These are phyloP conservation scores for Fusarium torulosum DNA, from an alignment of 2,329 filamentous ascomycete genomes.

Conservation along the genomic window DNA sequence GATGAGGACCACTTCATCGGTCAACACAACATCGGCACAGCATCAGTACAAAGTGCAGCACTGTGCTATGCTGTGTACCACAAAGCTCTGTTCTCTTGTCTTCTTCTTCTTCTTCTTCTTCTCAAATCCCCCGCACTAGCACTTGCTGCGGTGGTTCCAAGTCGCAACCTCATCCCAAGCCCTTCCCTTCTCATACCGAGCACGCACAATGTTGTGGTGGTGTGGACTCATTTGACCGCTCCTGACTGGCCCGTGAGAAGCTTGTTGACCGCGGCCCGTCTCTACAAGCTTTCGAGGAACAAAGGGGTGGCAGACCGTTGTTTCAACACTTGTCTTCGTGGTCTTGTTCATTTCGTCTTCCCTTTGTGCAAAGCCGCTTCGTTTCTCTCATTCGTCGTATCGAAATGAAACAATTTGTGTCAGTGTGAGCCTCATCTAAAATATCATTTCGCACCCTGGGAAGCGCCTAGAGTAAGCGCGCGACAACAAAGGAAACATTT, in stretches of 20 bases:
- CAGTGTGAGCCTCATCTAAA: constrained; percentile 18
- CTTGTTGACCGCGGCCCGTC: constrained; percentile 30
- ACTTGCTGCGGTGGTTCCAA: constrained; percentile 26
- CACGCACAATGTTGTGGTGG: constrained; percentile 16
- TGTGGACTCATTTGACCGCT: constrained; percentile 35
- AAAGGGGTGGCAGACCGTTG: constrained; percentile 38
- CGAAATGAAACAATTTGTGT: constrained; percentile 31
- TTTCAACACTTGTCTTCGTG: constrained; percentile 41
- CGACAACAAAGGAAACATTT: constrained; percentile 20
- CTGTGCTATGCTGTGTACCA: constrained; percentile 32
- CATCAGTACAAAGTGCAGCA: constrained; percentile 18
- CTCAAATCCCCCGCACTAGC: constrained; percentile 2
- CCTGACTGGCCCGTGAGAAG: constrained; percentile 37
- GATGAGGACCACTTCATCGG: constrained; percentile 30
- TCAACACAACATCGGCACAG: constrained; percentile 17
- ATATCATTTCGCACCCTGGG: background rate
- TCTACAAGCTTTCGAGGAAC: constrained; percentile 32
- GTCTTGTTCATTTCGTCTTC: constrained; percentile 27
- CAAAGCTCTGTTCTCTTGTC: constrained; percentile 11
- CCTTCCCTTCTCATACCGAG: background rate
- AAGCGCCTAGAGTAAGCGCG: constrained; percentile 17
- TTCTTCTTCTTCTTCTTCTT: background rate
- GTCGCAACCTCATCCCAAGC: constrained; percentile 1
- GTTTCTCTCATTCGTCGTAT: constrained; percentile 14
- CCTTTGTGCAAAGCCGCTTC: constrained; percentile 9